These are phyloP conservation scores for Immersiporthe knoxdaviesiana DNA, from an alignment of 2,329 filamentous ascomycete genomes.

Conservation along the genomic window DNA sequence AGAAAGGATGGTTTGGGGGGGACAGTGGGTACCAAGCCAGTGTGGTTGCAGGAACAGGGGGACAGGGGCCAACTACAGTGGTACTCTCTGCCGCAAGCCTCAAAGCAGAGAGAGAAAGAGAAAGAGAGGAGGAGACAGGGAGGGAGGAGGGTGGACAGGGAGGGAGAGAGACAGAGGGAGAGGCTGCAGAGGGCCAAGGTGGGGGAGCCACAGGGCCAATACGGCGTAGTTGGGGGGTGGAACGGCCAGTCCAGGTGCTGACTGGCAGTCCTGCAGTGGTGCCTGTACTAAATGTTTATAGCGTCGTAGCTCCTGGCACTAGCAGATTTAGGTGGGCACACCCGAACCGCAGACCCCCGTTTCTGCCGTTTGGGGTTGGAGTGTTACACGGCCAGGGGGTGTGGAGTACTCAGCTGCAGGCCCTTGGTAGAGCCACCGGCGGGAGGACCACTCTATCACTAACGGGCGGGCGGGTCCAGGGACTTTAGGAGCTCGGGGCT, in stretches of 20 bases:
- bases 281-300: conserved; percentile 16
- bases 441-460: background rate
- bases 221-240: background rate
- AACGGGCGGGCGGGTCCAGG: background rate
- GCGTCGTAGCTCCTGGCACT: conserved; percentile 20
- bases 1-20: conserved; percentile 7
- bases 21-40: background rate
- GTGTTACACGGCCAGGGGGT: conserved; percentile 6
- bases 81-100: background rate
- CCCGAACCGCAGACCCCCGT: conserved; percentile 5
- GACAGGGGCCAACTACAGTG: background rate
- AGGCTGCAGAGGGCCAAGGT: background rate
- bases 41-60: conserved; percentile 5
- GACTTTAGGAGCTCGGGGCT: conserved; percentile 2
- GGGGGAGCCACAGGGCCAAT: background rate
- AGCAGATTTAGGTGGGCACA: conserved; percentile 20
- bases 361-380: background rate
- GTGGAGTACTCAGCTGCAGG: background rate
- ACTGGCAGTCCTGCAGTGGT: conserved; percentile 12
- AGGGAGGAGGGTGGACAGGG: too few relatives aligned
- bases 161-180: too few relatives aligned
- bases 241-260: conserved; percentile 6
- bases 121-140: too few relatives aligned
- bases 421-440: background rate
- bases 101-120: background rate